Conservation (phyloP, 164 flowering plant species). For the Berberis thunbergii region DNA sequence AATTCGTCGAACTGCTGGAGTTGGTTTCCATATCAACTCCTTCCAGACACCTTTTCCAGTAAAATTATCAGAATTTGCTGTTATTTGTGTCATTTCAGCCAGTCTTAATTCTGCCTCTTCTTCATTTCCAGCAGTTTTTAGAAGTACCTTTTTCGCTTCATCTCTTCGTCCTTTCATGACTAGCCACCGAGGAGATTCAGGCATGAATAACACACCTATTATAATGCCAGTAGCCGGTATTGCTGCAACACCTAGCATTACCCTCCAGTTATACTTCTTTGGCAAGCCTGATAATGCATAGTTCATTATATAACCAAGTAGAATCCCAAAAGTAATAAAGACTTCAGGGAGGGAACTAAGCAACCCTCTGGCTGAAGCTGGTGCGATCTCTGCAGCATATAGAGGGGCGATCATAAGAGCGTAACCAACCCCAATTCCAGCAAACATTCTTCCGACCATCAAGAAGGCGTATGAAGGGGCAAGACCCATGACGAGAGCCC, state of each 20-base stretch:
- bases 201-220: constrained; percentile 50
- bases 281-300: constrained; percentile 42
- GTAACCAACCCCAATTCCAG: constrained; percentile 85
- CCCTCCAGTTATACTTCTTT: constrained; percentile 44
- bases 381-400: constrained; percentile 74
- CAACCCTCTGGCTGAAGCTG: constrained; percentile 60
- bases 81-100: constrained; percentile 34
- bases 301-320: constrained; percentile 60
- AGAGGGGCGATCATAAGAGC: constrained; percentile 81
- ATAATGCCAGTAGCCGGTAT: constrained; percentile 50
- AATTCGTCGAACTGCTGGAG: constrained; percentile 40
- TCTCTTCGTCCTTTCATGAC: constrained; percentile 42
- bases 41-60: constrained; percentile 58
- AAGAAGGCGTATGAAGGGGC: constrained; percentile 52
- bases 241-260: constrained; percentile 70
- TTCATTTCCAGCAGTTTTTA: constrained; percentile 14
- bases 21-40: constrained; percentile 43
- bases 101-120: constrained; percentile 55
- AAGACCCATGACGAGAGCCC: constrained; percentile 74
- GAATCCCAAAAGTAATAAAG: constrained; percentile 62
- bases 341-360: constrained; percentile 76
- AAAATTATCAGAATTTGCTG: constrained; percentile 11
- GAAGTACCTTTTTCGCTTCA: constrained; percentile 52
- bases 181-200: constrained; percentile 91
- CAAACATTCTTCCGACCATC: constrained; percentile 54